Base-by-base conservation (phyloP, 805 yeast genomes). In the Kodamaea nitidulidarum region DNA sequence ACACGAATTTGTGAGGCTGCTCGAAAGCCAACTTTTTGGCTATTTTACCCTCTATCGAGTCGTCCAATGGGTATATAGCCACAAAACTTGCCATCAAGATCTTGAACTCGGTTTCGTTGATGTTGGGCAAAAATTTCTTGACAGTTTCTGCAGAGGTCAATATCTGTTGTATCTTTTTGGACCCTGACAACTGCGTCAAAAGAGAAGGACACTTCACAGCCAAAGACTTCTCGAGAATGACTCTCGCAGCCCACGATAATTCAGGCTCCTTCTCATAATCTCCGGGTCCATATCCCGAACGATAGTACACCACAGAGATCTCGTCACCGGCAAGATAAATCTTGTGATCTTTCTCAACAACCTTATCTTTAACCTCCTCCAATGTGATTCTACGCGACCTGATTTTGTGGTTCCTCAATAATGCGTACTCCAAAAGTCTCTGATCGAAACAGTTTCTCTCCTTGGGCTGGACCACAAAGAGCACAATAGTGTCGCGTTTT, bases 361-460 rank as follows among this genome's bases (percentile, higher is more conserved):
- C 73, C 29, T 67, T 52, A 0, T 55, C 50, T 14, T 66, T 55
- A 10, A 81, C 76, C 28, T 84, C 80, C 22, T 76, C 77, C 33
- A 91, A 70, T 1, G 87, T 78, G 17, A 84, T 61, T 52, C 98
- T 75, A 36, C 72, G 70, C 6, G 88, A 74, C 47, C 70, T 74
- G 30, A 88, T 63, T 7, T 76, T 77, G 54, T 78, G 73, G 15
- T 70, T 56, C 8, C 70, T 61, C 49, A 83, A 64, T 31, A 93
- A 67, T 18, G 75, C 71, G 53, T 78, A 86, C 57, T 93, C 98
- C 30, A 93, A 57, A 25, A 78, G 76, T 52, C 95, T 78, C 64
- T 93, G 99, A 62, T 93, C 99, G 61, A 88, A 84, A 18, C 86
- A 83, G 58, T 93, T 93, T 46, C 93, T 71, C 60, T 93, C 99